These are phyloP conservation scores for Epichloe elymi DNA, from an alignment of 2,329 filamentous ascomycete genomes.

Conservation along the genomic window DNA sequence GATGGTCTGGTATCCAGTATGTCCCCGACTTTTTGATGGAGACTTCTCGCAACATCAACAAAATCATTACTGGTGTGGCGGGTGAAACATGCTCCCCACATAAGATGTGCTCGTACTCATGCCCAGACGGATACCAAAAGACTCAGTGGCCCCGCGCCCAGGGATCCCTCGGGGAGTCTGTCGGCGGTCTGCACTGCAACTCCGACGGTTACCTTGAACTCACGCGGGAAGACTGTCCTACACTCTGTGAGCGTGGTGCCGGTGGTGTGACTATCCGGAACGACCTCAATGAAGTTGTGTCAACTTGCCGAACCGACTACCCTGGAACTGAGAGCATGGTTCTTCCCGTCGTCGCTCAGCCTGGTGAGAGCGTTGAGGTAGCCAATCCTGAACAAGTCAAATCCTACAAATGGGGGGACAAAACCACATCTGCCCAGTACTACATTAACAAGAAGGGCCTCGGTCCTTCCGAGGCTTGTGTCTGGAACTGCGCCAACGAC, in stretches of 20 bases:
- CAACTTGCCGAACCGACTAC: constrained; percentile 91
- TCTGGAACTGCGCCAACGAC: constrained; percentile 47
- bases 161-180: constrained; percentile 67
- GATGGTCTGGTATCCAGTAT: constrained; percentile 71
- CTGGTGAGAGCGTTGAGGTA: constrained; percentile 48
- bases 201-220: constrained; percentile 57
- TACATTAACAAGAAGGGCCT: constrained; percentile 83
- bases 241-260: constrained; percentile 62
- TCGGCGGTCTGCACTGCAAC: constrained; percentile 80
- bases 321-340: constrained; percentile 85
- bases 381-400: constrained; percentile 59
- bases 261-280: constrained; percentile 64
- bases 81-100: constrained; percentile 49
- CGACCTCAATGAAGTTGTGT: constrained; percentile 50
- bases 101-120: constrained; percentile 82
- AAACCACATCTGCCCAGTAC: constrained; percentile 79
- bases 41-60: constrained; percentile 39
- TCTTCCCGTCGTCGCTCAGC: constrained; percentile 52
- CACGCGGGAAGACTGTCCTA: constrained; percentile 53
- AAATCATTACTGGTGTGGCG: constrained; percentile 49
- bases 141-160: constrained; percentile 74
- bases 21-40: constrained; percentile 36
- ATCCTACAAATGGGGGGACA: constrained; percentile 69
- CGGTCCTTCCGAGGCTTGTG: constrained; percentile 53
- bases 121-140: constrained; percentile 85